These are phyloP conservation scores for Dipsacomyces acuminosporus DNA, from an alignment of 371 early-diverging fungal genomes.

Conservation along the genomic window DNA sequence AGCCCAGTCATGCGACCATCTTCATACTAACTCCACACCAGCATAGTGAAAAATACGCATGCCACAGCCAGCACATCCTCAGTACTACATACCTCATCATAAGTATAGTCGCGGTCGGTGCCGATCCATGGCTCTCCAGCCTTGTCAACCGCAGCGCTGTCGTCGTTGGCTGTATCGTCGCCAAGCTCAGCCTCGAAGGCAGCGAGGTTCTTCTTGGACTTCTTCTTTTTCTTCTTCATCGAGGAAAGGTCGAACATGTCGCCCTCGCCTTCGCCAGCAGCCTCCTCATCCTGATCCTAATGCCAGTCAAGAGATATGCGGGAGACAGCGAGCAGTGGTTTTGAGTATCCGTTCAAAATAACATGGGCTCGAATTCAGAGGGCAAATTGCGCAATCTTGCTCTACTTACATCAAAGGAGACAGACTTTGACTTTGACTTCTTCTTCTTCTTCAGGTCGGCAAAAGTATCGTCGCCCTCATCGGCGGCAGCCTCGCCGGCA, in stretches of 20 bases:
- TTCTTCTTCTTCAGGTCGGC: constrained; percentile 43
- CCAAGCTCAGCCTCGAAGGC: constrained; percentile 80
- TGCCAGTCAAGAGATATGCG: too few species aligned
- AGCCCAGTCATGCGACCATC: too few species aligned
- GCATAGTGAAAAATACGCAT: not conserved
- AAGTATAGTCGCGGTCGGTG: constrained; percentile 91
- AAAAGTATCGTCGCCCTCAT: constrained; percentile 34
- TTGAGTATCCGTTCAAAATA: not conserved
- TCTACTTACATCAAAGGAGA: constrained; percentile 22
- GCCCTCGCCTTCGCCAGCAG: constrained; percentile 50
- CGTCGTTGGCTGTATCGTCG: constrained; percentile 48
- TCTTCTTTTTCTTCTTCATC: constrained; percentile 90
- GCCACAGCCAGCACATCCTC: not conserved
- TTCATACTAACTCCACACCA: too few species aligned
- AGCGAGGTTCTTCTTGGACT: constrained; percentile 63
- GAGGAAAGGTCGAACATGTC: constrained; percentile 75
- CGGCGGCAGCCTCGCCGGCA: constrained; percentile 40
- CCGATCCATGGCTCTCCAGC: constrained; percentile 81
- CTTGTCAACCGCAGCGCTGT: constrained; percentile 38
- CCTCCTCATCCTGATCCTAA: constrained; percentile 52
- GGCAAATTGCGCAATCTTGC: not conserved
- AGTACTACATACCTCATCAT: constrained; percentile 55
- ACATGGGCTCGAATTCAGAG: not conserved
- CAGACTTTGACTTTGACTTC: constrained; percentile 41
- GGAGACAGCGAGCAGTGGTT: too few species aligned